These are phyloP conservation scores for Tetrapisispora nanseiensis DNA, from an alignment of 805 yeast species.

Conservation along the genomic window DNA sequence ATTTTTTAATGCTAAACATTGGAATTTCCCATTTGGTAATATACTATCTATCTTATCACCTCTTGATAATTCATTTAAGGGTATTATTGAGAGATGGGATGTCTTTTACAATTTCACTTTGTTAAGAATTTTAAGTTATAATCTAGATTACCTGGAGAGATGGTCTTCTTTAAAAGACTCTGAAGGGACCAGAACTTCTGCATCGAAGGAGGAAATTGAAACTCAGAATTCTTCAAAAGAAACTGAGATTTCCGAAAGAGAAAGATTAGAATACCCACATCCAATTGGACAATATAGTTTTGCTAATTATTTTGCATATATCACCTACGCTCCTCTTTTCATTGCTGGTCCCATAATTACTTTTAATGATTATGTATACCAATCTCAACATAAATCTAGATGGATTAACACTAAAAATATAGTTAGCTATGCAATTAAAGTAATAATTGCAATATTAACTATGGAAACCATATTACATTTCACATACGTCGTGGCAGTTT, in stretches of 20 bases:
- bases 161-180: constrained; percentile 13
- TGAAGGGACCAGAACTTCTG: not conserved
- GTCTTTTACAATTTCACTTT: constrained; percentile 87
- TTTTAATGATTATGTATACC: constrained; percentile 82
- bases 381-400: constrained; percentile 47
- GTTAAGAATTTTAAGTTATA: constrained; percentile 73
- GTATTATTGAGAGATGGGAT: constrained; percentile 88
- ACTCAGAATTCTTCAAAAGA: constrained; percentile 7
- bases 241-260: constrained; percentile 39
- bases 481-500: constrained; percentile 88
- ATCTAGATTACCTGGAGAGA: constrained; percentile 58
- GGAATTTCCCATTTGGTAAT: constrained; percentile 43
- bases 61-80: constrained; percentile 55
- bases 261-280: constrained; percentile 55
- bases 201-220: not conserved
- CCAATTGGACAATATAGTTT: constrained; percentile 50
- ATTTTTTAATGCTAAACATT: constrained; percentile 63
- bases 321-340: constrained; percentile 78
- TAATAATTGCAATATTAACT: constrained; percentile 61
- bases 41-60: constrained; percentile 35
- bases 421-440: constrained; percentile 53
- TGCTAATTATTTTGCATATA: constrained; percentile 63
- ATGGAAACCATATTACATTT: constrained; percentile 88
- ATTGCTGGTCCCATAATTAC: constrained; percentile 94
- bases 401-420: constrained; percentile 50